Evolutionary conservation across 306 rosid species (phyloP).

Genomic region (Vigna reflexopilosa): DNA sequence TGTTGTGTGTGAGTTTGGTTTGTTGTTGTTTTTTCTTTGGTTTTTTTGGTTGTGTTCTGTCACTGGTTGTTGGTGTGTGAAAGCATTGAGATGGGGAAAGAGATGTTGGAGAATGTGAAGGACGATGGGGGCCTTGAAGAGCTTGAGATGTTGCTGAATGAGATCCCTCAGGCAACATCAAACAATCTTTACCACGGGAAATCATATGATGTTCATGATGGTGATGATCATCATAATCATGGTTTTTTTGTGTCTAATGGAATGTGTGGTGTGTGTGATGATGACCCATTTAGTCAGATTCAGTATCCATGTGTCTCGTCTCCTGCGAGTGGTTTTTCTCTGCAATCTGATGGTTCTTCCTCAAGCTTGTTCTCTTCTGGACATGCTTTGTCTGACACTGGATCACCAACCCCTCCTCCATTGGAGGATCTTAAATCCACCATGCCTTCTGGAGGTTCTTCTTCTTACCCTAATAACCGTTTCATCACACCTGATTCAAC

Average conservation of each 20-base stretch:
- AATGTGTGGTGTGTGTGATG: conserved; percentile 47
- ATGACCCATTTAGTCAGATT: conserved; percentile 47
- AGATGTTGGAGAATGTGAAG: conserved; percentile 45
- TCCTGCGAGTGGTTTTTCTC: conserved; percentile 61
- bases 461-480: conserved; percentile 25
- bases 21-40: neutral
- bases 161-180: conserved; percentile 70
- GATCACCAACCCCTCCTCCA: conserved; percentile 64
- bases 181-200: conserved; percentile 42
- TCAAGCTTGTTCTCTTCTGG: conserved; percentile 62
- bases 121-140: conserved; percentile 47
- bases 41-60: neutral
- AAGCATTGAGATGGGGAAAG: conserved; percentile 31
- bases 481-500: conserved; percentile 42
- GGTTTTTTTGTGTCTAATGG: conserved; percentile 38
- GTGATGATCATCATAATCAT: conserved; percentile 31
- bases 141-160: conserved; percentile 61
- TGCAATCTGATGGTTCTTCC: conserved; percentile 64
- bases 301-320: conserved; percentile 53
- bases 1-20: neutral
- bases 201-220: conserved; percentile 31
- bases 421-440: conserved; percentile 59
- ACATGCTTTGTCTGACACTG: conserved; percentile 57
- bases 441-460: conserved; percentile 40
- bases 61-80: conserved; percentile 14